Evolutionary conservation across 176 grass and related monocot species (phyloP).

Genomic region (Aegilops bicornis): DNA sequence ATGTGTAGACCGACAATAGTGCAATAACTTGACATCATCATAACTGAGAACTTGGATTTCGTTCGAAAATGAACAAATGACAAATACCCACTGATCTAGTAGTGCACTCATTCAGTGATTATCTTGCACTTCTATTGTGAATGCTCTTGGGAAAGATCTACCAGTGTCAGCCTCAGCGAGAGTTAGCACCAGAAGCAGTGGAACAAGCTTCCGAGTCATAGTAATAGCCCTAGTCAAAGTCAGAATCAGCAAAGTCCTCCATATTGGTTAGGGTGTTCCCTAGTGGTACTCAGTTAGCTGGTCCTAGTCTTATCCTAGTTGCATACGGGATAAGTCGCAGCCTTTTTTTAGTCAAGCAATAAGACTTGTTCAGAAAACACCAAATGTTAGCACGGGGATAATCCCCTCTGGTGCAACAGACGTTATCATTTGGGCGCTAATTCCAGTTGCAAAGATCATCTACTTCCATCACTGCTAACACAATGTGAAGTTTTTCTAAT

Average conservation of each 20-base stretch:
- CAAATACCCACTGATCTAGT: not conserved
- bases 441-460: not conserved
- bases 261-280: not conserved
- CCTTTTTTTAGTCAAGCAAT: not conserved
- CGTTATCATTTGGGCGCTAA: not conserved
- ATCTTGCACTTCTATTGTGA: not conserved
- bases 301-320: constrained; percentile 3
- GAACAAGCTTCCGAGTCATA: not conserved
- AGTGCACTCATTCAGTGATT: constrained; percentile 9
- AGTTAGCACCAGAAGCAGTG: not conserved
- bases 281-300: not conserved
- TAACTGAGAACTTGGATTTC: not conserved
- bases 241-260: not conserved
- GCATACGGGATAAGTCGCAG: not conserved
- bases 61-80: not conserved
- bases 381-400: not conserved
- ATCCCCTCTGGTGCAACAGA: not conserved
- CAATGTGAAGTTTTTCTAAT: not conserved
- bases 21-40: not conserved
- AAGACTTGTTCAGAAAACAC: not conserved
- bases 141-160: not conserved
- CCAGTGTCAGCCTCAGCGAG: not conserved
- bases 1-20: not conserved
- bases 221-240: not conserved
- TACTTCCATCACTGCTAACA: constrained; percentile 1